phyloP scores from a whole-genome alignment of 2,329 filamentous ascomycete species.

The Colletotrichum destructivum region DNA sequence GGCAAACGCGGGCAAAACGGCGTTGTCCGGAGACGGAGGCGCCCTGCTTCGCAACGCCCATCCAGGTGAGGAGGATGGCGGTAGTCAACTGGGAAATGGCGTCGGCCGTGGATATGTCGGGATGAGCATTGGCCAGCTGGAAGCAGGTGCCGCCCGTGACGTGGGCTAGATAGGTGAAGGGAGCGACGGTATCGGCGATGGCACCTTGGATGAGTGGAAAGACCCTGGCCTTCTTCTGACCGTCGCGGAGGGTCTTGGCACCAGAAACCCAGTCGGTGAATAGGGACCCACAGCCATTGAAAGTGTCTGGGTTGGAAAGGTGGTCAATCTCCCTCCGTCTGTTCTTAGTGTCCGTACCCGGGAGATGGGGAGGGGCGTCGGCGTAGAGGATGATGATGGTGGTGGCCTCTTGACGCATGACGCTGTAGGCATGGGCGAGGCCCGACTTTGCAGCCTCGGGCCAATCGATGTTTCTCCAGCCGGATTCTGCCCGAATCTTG shows the following conservation, averaged over 20 bases:
- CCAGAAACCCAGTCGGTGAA: conserved; percentile 63
- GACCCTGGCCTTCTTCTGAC: conserved; percentile 59
- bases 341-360: conserved; percentile 35
- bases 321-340: conserved; percentile 23
- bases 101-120: conserved; percentile 38
- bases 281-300: conserved; percentile 52
- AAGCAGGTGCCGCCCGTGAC: conserved; percentile 60
- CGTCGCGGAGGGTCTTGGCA: conserved; percentile 51
- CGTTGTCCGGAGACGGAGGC: conserved; percentile 17
- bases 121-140: conserved; percentile 45
- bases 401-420: conserved; percentile 63
- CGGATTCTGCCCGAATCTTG: conserved; percentile 51
- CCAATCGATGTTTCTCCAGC: conserved; percentile 54
- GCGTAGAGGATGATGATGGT: conserved; percentile 66
- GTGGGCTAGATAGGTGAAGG: conserved; percentile 59
- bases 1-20: conserved; percentile 4
- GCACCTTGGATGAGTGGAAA: conserved; percentile 57
- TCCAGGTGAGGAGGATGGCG: conserved; percentile 60
- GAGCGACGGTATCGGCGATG: conserved; percentile 45
- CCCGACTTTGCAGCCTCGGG: conserved; percentile 66
- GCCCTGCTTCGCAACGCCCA: conserved; percentile 54
- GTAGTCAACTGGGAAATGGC: conserved; percentile 59
- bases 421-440: conserved; percentile 60
- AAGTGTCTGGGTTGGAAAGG: conserved; percentile 12
- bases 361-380: conserved; percentile 64